Base-by-base conservation (phyloP, 106 monocot species). In the Dendrobium chrysotoxum region DNA sequence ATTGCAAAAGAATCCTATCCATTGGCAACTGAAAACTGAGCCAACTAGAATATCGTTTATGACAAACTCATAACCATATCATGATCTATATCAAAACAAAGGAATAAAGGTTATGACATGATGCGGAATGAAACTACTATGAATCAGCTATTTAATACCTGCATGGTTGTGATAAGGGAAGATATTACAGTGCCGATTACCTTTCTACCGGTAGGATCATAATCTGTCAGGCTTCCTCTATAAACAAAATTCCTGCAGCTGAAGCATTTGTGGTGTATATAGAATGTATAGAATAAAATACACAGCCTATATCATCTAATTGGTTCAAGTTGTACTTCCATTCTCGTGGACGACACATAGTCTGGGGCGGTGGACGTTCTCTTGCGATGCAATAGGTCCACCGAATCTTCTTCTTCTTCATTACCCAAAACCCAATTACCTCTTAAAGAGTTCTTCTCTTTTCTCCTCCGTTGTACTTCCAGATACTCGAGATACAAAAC, bases 241-340 rank as follows among this genome's bases (percentile, higher is more conserved):
- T 10, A 31, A 79, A 40, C 77, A 78, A 80, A 47, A 81, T 42
- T 80, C 30, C 17, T 15, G 79, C 23, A 28, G 55, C 30, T 30
- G n/a, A 89, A 75, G 72, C 65, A 70, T 72, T 40, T 75, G 3
- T 20, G 50, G 28, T 68, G 41, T 65, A 35, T 70, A 25, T 54
- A n/a, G n/a, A 77, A 44, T 64, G 12, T 13, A n/a, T 50, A 81
- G 64, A 44, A 28, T 35, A 71, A 55, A 76, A 67, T 40, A 55
- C n/a, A 16, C 53, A 57, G 41, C 53, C 85, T 81, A 96, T 93
- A 96, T 93, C 88, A 87, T 80, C 45, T 83, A 39, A 96, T 72
- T 72, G 96, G 93, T 82, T 96, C 96, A 50, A 96, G 90, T 78
- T 96, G 93, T 47, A 96, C 86, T 90, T 96, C 96, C 93, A 92